Conservation (phyloP, 2,329 filamentous ascomycete genomes). For the Chrysosporium queenslandicum region DNA sequence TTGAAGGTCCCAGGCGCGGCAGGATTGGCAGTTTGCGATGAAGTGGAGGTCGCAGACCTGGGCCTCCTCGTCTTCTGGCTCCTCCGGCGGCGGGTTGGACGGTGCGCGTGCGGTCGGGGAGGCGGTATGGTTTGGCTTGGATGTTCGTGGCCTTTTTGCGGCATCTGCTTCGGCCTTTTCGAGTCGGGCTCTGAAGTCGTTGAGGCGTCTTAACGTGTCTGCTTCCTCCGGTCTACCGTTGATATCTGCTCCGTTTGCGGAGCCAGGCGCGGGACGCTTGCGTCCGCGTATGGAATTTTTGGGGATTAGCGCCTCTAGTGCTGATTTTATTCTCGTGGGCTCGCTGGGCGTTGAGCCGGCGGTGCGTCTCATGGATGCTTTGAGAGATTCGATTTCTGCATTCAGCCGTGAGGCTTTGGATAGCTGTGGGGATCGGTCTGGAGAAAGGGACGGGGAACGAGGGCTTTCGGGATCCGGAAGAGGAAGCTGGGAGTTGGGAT, state of each 20-base stretch:
- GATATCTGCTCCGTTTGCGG: slow-evolving; percentile 25
- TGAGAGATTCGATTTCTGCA: slow-evolving; percentile 38
- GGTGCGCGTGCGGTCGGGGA: background rate
- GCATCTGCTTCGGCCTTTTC: slow-evolving; percentile 35
- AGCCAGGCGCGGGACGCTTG: slow-evolving; percentile 33
- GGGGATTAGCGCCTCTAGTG: slow-evolving; percentile 41
- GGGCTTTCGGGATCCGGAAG: slow-evolving; percentile 38
- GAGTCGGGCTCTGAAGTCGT: slow-evolving; percentile 69
- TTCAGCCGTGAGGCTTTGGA: slow-evolving; percentile 36
- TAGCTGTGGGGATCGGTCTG: slow-evolving; percentile 23
- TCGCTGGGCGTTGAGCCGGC: slow-evolving; percentile 24
- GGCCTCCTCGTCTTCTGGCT: slow-evolving; percentile 49
- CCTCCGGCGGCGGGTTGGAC: slow-evolving; percentile 1
- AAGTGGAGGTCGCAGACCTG: slow-evolving; percentile 87
- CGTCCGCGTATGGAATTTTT: slow-evolving; percentile 39
- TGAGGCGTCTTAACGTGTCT: slow-evolving; percentile 59
- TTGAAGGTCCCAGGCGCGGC: slow-evolving; percentile 61
- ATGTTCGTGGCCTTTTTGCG: slow-evolving; percentile 13
- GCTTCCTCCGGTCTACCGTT: slow-evolving; percentile 41
- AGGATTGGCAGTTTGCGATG: slow-evolving; percentile 89
- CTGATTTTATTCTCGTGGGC: slow-evolving; percentile 35
- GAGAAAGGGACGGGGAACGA: slow-evolving; percentile 24
- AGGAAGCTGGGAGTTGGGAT: slow-evolving; percentile 37
- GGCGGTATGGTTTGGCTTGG: slow-evolving; percentile 10
- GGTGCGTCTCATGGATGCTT: slow-evolving; percentile 40